These are phyloP conservation scores for Platanus orientalis DNA, from an alignment of 164 flowering plant genomes.

Conservation along the genomic window DNA sequence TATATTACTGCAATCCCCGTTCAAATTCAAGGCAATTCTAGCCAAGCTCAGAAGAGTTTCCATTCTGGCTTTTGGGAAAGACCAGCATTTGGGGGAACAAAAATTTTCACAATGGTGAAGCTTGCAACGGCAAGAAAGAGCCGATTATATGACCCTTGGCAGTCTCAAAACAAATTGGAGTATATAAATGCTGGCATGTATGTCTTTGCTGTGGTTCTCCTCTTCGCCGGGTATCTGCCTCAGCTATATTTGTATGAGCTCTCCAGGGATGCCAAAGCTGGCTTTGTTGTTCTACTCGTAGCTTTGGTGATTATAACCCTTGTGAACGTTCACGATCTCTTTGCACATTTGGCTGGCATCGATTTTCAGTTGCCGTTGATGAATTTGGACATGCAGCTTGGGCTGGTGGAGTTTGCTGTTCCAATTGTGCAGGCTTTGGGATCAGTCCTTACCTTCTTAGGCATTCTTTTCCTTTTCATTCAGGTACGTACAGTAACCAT, in stretches of 20 bases:
- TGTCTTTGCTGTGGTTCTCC: constrained; percentile 53
- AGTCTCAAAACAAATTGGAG: constrained; percentile 47
- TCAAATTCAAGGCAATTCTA: background rate
- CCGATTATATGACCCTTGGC: constrained; percentile 67
- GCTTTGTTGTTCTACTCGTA: constrained; percentile 57
- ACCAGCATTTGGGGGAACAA: background rate
- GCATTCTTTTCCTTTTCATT: constrained; percentile 51
- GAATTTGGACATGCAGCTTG: constrained; percentile 63
- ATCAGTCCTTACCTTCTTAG: constrained; percentile 45
- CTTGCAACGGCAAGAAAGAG: constrained; percentile 75
- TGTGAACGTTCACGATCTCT: constrained; percentile 74
- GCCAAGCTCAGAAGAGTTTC: background rate
- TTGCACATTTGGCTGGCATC: constrained; percentile 72
- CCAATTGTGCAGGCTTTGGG: constrained; percentile 62
- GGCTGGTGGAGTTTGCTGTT: constrained; percentile 72
- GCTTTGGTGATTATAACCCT: constrained; percentile 29
- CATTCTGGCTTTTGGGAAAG: background rate
- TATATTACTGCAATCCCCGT: background rate
- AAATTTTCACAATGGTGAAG: constrained; percentile 64
- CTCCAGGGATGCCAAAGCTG: constrained; percentile 53
- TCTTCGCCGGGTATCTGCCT: constrained; percentile 52
- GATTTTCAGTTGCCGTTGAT: constrained; percentile 52
- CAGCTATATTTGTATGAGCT: too few species aligned
- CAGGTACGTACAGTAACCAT: constrained; percentile 64
- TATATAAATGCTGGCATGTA: constrained; percentile 83